Conservation (phyloP, 371 early-diverging fungal genomes). For the Apophysomyces variabilis region DNA sequence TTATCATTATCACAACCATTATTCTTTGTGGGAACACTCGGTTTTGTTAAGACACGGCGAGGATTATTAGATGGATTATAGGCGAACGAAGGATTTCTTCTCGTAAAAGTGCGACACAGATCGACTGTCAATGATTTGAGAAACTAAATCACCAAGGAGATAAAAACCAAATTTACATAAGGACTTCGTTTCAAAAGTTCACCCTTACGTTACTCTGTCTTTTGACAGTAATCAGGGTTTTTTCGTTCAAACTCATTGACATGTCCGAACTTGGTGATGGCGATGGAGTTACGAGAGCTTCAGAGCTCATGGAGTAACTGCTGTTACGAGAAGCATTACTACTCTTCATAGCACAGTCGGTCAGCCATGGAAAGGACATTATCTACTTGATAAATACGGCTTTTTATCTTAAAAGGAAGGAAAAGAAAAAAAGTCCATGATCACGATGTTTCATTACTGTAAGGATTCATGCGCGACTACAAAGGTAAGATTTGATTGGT, state of each 20-base stretch:
- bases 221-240: background rate
- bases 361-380: background rate
- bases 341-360: background rate
- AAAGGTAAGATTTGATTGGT: background rate
- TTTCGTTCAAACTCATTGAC: background rate
- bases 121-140: constrained; percentile 53
- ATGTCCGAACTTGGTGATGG: background rate
- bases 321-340: background rate
- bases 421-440: background rate
- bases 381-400: too few relatives aligned
- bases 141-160: background rate
- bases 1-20: constrained; percentile 93
- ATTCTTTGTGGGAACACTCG: constrained; percentile 81
- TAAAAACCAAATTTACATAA: background rate
- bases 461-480: constrained; percentile 3
- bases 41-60: constrained; percentile 93
- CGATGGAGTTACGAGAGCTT: background rate
- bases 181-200: background rate
- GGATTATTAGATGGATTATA: constrained; percentile 82
- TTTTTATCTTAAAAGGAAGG: background rate
- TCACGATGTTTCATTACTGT: background rate
- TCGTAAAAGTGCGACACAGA: constrained; percentile 68
- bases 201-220: background rate
- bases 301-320: background rate
- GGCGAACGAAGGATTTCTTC: constrained; percentile 75